Percentiles rank a stretch among this genome's conserved stretches.
phyloP scores from a whole-genome alignment of 2,329 filamentous ascomycete species.

The Lachnellula occidentalis region DNA sequence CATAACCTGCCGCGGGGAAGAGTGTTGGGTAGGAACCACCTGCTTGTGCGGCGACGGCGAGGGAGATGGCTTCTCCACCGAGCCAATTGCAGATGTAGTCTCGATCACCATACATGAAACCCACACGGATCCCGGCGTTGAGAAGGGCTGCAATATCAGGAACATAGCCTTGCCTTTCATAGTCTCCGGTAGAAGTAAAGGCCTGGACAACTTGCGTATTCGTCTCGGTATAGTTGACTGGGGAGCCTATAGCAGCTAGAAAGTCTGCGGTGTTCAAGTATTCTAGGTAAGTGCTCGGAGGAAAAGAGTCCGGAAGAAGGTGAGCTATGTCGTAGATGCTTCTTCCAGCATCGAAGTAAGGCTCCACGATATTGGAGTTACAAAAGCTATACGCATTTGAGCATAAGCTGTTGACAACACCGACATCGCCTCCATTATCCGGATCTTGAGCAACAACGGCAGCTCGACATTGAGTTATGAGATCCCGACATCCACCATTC shows the following conservation, averaged over 20 bases:
- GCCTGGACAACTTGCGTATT: constrained; percentile 42
- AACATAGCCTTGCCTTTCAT: constrained; percentile 57
- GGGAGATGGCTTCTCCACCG: constrained; percentile 69
- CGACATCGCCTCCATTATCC: constrained; percentile 35
- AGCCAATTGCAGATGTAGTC: constrained; percentile 64
- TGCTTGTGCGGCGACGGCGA: constrained; percentile 50
- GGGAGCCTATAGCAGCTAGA: constrained; percentile 55
- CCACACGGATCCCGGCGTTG: constrained; percentile 59
- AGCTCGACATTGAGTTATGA: constrained; percentile 47
- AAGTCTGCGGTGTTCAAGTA: constrained; percentile 61
- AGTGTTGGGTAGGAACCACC: constrained; percentile 41
- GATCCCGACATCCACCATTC: constrained; percentile 47
- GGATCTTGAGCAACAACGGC: constrained; percentile 38
- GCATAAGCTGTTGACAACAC: constrained; percentile 32
- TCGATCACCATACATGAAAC: constrained; percentile 63
- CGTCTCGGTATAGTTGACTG: constrained; percentile 52
- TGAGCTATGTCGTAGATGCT: constrained; percentile 34
- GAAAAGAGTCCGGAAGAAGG: constrained; percentile 50
- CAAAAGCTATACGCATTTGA: constrained; percentile 31
- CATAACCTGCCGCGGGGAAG: constrained; percentile 66
- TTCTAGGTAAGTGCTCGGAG: constrained; percentile 53
- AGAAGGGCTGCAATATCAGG: constrained; percentile 55
- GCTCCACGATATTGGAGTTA: constrained; percentile 30
- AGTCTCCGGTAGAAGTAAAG: constrained; percentile 51
- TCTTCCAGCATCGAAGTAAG: constrained; percentile 30